These are phyloP conservation scores for Claviceps sp. DNA, from an alignment of 2,329 filamentous ascomycete species.

Conservation along the genomic window DNA sequence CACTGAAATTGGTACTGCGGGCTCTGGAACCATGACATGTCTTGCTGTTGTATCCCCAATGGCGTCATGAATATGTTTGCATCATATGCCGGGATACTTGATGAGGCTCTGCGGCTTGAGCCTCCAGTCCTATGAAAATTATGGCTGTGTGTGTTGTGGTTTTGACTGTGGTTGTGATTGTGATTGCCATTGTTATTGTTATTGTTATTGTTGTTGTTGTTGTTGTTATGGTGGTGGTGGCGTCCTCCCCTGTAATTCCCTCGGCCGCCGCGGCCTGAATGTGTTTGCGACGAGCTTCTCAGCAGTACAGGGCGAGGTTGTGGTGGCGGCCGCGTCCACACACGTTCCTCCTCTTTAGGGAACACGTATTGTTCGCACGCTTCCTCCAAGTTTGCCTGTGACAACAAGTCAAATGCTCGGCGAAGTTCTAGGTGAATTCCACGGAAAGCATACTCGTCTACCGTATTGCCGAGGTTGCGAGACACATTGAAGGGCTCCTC, in stretches of 20 bases:
- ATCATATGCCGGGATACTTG: slow-evolving; percentile 37
- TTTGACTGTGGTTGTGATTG: slow-evolving; percentile 20
- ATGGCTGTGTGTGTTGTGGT: slow-evolving; percentile 27
- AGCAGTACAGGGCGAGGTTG: slow-evolving; percentile 42
- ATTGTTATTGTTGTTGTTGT: no score
- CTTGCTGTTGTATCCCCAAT: slow-evolving; percentile 30
- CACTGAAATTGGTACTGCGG: slow-evolving; percentile 28
- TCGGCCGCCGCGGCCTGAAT: slow-evolving; percentile 34
- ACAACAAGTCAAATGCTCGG: slow-evolving; percentile 72
- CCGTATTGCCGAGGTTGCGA: slow-evolving; percentile 89
- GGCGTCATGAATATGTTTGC: slow-evolving; percentile 32
- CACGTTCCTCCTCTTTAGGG: slow-evolving; percentile 64
- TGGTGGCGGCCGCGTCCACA: slow-evolving; percentile 43
- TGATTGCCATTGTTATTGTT: slow-evolving; percentile 23
- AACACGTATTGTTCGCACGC: slow-evolving; percentile 83
- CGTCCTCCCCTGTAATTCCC: slow-evolving; percentile 36
- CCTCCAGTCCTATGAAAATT: slow-evolving; percentile 19
- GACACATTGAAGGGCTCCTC: slow-evolving; percentile 91
- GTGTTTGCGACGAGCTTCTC: slow-evolving; percentile 48
- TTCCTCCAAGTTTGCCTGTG: slow-evolving; percentile 63
- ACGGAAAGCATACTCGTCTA: slow-evolving; percentile 85
- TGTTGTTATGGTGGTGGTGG: no score
- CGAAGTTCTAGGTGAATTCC: slow-evolving; percentile 84
- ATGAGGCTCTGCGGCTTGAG: slow-evolving; percentile 38
- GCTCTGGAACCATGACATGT: slow-evolving; percentile 36